phyloP scores from a whole-genome alignment of 306 rosid species.

The Prunus salicina region DNA sequence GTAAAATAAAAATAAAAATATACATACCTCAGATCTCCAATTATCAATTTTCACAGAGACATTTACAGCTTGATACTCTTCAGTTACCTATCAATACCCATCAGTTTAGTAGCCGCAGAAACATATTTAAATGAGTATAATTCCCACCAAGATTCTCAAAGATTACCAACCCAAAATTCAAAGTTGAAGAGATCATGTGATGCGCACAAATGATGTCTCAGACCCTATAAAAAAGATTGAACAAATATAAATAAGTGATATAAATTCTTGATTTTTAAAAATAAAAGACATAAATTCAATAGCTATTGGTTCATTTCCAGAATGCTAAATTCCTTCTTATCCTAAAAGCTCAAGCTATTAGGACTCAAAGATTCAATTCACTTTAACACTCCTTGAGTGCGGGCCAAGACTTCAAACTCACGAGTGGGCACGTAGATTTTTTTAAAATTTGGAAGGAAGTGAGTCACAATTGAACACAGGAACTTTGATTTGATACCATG shows the following conservation, averaged over 20 bases:
- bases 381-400: background rate
- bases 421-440: background rate
- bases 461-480: background rate
- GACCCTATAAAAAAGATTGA: slow-evolving; percentile 50
- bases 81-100: slow-evolving; percentile 56
- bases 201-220: slow-evolving; percentile 59
- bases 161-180: slow-evolving; percentile 81
- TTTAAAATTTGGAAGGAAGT: background rate
- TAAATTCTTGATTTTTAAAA: background rate
- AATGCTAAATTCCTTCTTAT: background rate
- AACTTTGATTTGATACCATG: background rate
- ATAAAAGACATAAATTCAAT: background rate
- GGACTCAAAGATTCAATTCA: background rate
- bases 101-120: slow-evolving; percentile 19
- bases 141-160: slow-evolving; percentile 16
- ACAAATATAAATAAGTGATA: background rate
- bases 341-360: background rate
- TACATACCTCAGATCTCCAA: slow-evolving; percentile 53
- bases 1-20: background rate
- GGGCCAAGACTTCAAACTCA: background rate
- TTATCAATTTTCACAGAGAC: slow-evolving; percentile 50
- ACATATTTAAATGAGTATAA: slow-evolving; percentile 20
- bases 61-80: slow-evolving; percentile 65
- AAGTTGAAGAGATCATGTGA: slow-evolving; percentile 77
- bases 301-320: slow-evolving; percentile 14